phyloP scores from a whole-genome alignment of 176 grass and related monocot species.

The Pharus latifolius region DNA sequence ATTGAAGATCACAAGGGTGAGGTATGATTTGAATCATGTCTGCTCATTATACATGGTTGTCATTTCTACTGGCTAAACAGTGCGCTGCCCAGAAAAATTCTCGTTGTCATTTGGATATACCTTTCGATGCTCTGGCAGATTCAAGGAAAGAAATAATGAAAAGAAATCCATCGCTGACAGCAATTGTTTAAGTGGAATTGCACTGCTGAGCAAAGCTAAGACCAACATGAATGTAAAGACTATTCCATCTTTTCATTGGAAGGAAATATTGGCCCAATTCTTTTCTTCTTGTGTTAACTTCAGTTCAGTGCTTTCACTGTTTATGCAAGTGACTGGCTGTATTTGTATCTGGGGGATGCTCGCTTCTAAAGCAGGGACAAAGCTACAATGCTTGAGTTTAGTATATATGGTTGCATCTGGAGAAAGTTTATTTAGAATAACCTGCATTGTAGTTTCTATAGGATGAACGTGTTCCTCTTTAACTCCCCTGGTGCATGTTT shows the following conservation, averaged over 20 bases:
- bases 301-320: background rate
- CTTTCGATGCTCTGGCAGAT: constrained; percentile 2
- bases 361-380: background rate
- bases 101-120: background rate
- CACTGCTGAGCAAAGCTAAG: background rate
- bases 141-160: background rate
- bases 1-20: constrained; percentile 50
- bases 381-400: background rate
- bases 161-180: background rate
- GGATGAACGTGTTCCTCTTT: too few relatives aligned
- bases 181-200: background rate
- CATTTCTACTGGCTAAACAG: too few relatives aligned
- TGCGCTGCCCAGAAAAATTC: background rate
- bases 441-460: too few relatives aligned
- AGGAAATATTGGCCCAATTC: background rate
- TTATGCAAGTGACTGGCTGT: background rate
- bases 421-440: too few relatives aligned
- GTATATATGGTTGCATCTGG: too few relatives aligned
- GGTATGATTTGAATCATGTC: constrained; percentile 19
- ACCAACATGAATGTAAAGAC: background rate
- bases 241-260: background rate
- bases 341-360: too few relatives aligned
- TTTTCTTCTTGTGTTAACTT: background rate
- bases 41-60: background rate
- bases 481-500: too few relatives aligned